A percentile compares a stretch with the other conserved stretches of the same genome.
phyloP scores from a whole-genome alignment of 345 rosid genomes.

The Syzygium oleosum region DNA sequence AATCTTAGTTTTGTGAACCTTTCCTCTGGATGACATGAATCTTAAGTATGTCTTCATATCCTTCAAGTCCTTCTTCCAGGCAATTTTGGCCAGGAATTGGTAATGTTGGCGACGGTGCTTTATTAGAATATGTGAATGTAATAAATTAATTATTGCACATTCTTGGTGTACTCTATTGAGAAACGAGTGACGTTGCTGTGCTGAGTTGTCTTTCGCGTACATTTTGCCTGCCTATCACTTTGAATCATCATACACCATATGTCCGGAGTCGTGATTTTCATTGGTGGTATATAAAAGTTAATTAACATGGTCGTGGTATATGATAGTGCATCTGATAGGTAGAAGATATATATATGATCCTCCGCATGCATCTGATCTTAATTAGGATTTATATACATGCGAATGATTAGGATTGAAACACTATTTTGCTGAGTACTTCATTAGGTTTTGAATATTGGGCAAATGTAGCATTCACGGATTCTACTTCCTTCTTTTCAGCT shows the following conservation, averaged over 20 bases:
- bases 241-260: not conserved
- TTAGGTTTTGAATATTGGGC: not conserved
- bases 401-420: not conserved
- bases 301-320: not conserved
- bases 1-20: not conserved
- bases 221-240: not conserved
- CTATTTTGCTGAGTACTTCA: not conserved
- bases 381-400: not conserved
- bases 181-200: not conserved
- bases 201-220: not conserved
- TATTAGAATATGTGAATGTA: not conserved
- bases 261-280: not conserved
- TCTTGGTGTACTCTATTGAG: not conserved
- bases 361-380: not conserved
- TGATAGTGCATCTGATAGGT: not conserved
- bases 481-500: not conserved
- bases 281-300: not conserved
- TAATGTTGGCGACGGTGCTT: not conserved
- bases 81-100: not conserved
- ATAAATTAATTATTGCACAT: not conserved
- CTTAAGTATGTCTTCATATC: not conserved
- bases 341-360: not conserved
- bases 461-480: not conserved
- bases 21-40: not conserved
- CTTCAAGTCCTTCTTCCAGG: not conserved